phyloP scores from a whole-genome alignment of 192 early-diverging fungal genomes.

The Borealophlyctis nickersoniae region DNA sequence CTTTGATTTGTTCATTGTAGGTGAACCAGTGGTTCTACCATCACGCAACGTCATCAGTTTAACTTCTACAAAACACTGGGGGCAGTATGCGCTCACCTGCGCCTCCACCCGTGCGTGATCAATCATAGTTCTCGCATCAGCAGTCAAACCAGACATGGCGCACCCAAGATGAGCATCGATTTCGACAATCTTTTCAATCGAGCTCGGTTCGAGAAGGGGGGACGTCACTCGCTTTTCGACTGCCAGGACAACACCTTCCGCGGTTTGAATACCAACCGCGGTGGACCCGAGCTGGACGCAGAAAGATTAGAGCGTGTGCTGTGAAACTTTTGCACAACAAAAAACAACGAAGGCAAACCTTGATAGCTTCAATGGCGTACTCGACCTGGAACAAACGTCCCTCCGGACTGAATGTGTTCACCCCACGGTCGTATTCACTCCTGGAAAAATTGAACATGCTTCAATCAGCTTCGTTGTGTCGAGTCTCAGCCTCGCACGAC shows the following conservation, averaged over 20 bases:
- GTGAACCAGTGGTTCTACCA: conserved; percentile 89
- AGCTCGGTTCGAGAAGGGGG: conserved; percentile 84
- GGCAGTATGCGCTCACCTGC: conserved; percentile 77
- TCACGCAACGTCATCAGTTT: conserved; percentile 1
- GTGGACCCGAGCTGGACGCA: conserved; percentile 84
- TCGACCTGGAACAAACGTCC: conserved; percentile 99
- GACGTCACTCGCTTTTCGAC: conserved; percentile 98
- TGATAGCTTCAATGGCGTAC: conserved; percentile 99
- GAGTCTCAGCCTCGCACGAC: not conserved
- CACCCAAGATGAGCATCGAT: conserved; percentile 94
- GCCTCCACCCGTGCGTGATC: conserved; percentile 96
- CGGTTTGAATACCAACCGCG: conserved; percentile 96
- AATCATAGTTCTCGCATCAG: conserved; percentile 97
- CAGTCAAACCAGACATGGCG: conserved; percentile 94
- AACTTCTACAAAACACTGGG: too few relatives aligned
- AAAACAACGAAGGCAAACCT: conserved; percentile 64
- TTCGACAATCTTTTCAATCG: conserved; percentile 97
- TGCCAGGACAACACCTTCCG: conserved; percentile 87
- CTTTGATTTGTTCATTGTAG: conserved; percentile 92
- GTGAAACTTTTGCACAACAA: not conserved
- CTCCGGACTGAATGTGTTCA: conserved; percentile 99
- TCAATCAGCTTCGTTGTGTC: not conserved
- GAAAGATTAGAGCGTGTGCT: not conserved
- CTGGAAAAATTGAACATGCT: conserved; percentile 50
- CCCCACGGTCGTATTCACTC: conserved; percentile 98